Conservation (phyloP, 805 yeast genomes). For the Candida loeiensis region DNA sequence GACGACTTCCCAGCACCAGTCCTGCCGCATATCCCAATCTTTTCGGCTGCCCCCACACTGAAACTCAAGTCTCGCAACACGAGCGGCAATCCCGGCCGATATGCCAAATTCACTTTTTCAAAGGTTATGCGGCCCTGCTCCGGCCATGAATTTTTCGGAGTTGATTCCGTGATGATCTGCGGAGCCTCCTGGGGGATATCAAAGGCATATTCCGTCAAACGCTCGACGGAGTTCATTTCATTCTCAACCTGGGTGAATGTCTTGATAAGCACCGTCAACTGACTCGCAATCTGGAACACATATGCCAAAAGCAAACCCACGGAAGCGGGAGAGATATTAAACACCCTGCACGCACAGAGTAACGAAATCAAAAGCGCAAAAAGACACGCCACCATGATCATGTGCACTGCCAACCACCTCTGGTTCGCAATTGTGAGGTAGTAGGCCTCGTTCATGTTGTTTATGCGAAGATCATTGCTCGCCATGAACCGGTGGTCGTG, state of each 20-base stretch:
- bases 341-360: constrained; percentile 57
- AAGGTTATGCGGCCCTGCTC: constrained; percentile 45
- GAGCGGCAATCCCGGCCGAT: constrained; percentile 58
- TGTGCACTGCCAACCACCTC: constrained; percentile 66
- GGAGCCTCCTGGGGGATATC: constrained; percentile 67
- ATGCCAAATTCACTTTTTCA: constrained; percentile 48
- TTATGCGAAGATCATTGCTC: constrained; percentile 45
- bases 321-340: constrained; percentile 57
- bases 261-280: constrained; percentile 58
- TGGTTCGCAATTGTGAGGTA: constrained; percentile 62
- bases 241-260: constrained; percentile 70
- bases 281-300: constrained; percentile 51
- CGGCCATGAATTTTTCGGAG: constrained; percentile 52
- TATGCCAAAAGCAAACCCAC: constrained; percentile 69
- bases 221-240: constrained; percentile 73
- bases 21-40: constrained; percentile 83
- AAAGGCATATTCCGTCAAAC: constrained; percentile 60
- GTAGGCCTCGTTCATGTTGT: constrained; percentile 67
- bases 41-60: constrained; percentile 53
- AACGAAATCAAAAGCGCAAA: constrained; percentile 54
- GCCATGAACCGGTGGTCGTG: constrained; percentile 44
- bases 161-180: constrained; percentile 42
- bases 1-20: constrained; percentile 85
- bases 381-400: constrained; percentile 52
- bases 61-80: constrained; percentile 48